Percentiles rank a stretch among this genome's conserved stretches.
These are phyloP conservation scores for Leccinum longicurvipes DNA, from an alignment of 768 basidiomycete species.

Conservation along the genomic window DNA sequence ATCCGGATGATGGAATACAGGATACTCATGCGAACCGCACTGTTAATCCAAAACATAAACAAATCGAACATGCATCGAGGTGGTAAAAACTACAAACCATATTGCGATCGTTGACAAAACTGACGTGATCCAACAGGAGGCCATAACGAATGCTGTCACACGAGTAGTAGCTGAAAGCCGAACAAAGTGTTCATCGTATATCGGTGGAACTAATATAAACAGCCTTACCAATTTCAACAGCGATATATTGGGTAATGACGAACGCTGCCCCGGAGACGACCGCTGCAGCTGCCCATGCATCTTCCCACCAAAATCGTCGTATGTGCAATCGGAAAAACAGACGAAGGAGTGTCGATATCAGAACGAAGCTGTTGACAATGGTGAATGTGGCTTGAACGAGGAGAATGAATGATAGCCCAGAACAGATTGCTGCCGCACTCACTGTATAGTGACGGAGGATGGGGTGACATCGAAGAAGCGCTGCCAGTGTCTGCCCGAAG, in stretches of 20 bases:
- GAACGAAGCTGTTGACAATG: constrained; percentile 1
- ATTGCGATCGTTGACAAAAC: neutral
- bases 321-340: constrained; percentile 12
- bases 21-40: neutral
- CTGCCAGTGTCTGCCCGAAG: neutral
- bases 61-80: neutral
- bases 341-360: constrained; percentile 15
- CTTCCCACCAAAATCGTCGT: constrained; percentile 25
- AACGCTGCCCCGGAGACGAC: neutral
- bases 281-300: constrained; percentile 14
- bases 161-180: neutral
- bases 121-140: neutral
- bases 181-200: neutral
- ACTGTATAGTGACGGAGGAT: neutral
- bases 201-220: neutral
- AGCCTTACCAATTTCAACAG: neutral
- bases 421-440: neutral
- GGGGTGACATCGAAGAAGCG: neutral
- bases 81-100: neutral
- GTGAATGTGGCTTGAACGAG: constrained; percentile 3
- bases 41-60: neutral
- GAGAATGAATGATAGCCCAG: neutral
- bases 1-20: neutral
- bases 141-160: neutral
- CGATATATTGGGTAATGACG: neutral